Base-by-base conservation (phyloP, 2,329 filamentous ascomycete species). In the Ploettnerulaceae sp. region DNA sequence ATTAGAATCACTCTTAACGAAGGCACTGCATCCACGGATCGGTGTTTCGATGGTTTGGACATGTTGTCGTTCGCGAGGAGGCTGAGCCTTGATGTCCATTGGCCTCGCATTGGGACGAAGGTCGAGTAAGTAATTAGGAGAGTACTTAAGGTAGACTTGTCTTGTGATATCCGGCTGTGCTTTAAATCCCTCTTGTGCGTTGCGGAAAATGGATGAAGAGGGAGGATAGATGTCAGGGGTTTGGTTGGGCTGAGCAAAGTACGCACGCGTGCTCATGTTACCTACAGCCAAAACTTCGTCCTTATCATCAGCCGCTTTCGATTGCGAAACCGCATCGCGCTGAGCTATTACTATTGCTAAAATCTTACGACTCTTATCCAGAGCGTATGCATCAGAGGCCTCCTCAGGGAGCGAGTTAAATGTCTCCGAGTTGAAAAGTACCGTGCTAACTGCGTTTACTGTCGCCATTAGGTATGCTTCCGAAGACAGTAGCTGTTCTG, bases 361-460 rank as follows among this genome's bases (percentile, higher is more conserved):
- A n/a, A 46, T 20, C 28, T 39, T 46, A 3, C 6, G 34, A 20
- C 35, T 39, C 20, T 39, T 20, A 7, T 46, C 17, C 18, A 32
- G 22, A 3, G 39, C 17, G 11, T 25, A 29, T 20, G 15, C 24
- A 4, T 8, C 18, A 7, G 35, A 26, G 18, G 25, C 9, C 0
- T 34, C 21, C 4, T 46, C 28, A n/a, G 35, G 28, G 32, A 46
- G 26, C 28, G 17, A 33, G 5, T 17, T n/a, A 21, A 46, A 46
- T 26, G 36, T 38, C 14, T 38, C 36, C 3, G 35, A 46, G 2
- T 8, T 25, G 6, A 21, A 34, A 25, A 46, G 43, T 5, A 26
- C 32, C 5, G 2, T 11, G 11, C n/a, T 26, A 21, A 48, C 39
- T 1, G 22, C 20, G 9, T 11, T 20, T 4, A 18, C 7, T 1